phyloP scores from a whole-genome alignment of 2,329 filamentous ascomycete species.

The Chalaropsis ovoidea region DNA sequence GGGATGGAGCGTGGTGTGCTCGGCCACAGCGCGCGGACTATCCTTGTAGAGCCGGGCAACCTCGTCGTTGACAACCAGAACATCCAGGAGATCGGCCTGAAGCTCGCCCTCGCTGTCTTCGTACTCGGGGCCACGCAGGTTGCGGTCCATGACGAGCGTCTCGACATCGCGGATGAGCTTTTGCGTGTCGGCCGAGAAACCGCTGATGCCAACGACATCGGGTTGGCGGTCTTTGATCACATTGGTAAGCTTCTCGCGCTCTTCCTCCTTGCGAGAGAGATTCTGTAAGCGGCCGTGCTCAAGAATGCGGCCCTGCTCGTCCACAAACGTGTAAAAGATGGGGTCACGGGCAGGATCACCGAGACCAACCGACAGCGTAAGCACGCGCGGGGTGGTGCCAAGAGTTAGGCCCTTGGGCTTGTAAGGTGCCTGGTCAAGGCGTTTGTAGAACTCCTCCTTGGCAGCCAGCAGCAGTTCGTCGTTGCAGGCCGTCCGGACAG shows the following conservation, averaged over 20 bases:
- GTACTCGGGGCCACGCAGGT: slow-evolving; percentile 70
- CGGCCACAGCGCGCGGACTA: slow-evolving; percentile 64
- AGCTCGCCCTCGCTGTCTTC: slow-evolving; percentile 68
- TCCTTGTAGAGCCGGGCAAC: slow-evolving; percentile 94
- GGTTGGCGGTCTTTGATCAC: slow-evolving; percentile 70
- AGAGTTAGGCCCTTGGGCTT: slow-evolving; percentile 88
- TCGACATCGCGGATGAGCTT: slow-evolving; percentile 74
- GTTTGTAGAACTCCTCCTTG: slow-evolving; percentile 77
- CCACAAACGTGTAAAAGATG: slow-evolving; percentile 82
- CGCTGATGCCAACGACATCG: slow-evolving; percentile 82
- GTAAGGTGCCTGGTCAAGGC: slow-evolving; percentile 89
- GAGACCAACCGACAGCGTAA: slow-evolving; percentile 78
- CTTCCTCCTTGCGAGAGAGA: slow-evolving; percentile 59
- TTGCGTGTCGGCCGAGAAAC: slow-evolving; percentile 77
- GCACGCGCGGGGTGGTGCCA: slow-evolving; percentile 76
- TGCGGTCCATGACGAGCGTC: slow-evolving; percentile 64
- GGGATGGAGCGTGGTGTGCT: slow-evolving; percentile 70
- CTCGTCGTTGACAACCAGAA: slow-evolving; percentile 90
- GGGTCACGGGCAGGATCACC: slow-evolving; percentile 65
- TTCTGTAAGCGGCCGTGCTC: slow-evolving; percentile 84
- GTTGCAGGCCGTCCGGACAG: slow-evolving; percentile 85
- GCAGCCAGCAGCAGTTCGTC: slow-evolving; percentile 81
- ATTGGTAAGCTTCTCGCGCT: slow-evolving; percentile 61
- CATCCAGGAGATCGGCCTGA: slow-evolving; percentile 70
- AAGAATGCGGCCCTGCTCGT: slow-evolving; percentile 79